Percentiles rank a stretch among this genome's conserved stretches.
phyloP scores from a whole-genome alignment of 2,329 filamentous ascomycete species.

The Exophiala spinifera region DNA sequence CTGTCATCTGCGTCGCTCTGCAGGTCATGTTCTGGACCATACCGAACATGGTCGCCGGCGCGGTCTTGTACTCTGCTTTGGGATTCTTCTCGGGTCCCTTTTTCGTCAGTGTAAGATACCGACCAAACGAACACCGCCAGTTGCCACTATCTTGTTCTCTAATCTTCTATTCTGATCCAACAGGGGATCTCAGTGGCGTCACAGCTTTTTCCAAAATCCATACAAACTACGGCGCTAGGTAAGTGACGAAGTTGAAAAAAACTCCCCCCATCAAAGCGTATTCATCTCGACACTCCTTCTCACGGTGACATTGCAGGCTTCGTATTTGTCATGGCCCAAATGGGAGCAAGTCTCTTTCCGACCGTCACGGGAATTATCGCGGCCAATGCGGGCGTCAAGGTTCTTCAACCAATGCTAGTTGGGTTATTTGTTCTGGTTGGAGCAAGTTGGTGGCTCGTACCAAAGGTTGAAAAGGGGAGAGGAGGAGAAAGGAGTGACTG shows the following conservation, averaged over 20 bases:
- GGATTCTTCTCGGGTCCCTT: constrained; percentile 75
- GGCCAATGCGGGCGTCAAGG: constrained; percentile 53
- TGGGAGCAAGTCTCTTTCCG: constrained; percentile 52
- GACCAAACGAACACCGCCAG: too few relatives aligned
- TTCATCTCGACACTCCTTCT: neutral
- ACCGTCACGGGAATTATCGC: constrained; percentile 39
- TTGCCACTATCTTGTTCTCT: too few relatives aligned
- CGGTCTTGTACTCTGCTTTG: constrained; percentile 64
- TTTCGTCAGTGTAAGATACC: constrained; percentile 57
- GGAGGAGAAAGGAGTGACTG: neutral
- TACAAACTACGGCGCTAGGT: constrained; percentile 8
- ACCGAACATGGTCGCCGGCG: constrained; percentile 66
- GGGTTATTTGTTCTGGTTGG: constrained; percentile 8
- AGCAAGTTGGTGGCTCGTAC: constrained; percentile 10
- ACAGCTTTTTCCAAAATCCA: constrained; percentile 11
- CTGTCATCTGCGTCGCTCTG: constrained; percentile 58
- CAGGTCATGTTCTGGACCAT: constrained; percentile 76
- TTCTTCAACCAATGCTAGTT: constrained; percentile 53
- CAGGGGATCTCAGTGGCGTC: constrained; percentile 13
- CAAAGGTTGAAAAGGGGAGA: constrained; percentile 1
- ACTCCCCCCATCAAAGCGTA: neutral
- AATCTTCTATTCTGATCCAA: neutral
- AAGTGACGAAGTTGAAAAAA: too few relatives aligned
- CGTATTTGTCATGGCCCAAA: constrained; percentile 68
- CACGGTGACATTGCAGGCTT: constrained; percentile 59